phyloP scores from a whole-genome alignment of 139 green algal species.

The Chlamydomonas sphaeroides region DNA sequence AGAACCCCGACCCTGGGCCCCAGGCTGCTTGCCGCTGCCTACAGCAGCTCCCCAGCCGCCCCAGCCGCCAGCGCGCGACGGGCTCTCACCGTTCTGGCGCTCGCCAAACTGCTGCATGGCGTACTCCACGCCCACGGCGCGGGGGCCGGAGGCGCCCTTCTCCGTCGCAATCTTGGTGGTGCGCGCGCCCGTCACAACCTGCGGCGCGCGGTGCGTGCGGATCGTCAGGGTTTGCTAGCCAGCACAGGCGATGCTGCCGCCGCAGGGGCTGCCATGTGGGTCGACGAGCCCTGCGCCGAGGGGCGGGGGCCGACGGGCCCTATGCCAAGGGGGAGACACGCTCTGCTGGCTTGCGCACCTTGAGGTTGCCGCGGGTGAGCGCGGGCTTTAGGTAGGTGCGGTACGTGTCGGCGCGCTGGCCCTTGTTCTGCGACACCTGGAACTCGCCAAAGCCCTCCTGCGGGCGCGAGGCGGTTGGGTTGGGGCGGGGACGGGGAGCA shows the following conservation, averaged over 20 bases:
- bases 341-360: too few species aligned
- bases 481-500: too few species aligned
- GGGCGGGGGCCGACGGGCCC: too few species aligned
- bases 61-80: too few species aligned
- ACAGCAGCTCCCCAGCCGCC: too few species aligned
- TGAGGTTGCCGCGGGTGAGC: constrained; percentile 77
- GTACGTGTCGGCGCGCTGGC: constrained; percentile 79
- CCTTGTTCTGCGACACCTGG: constrained; percentile 84
- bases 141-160: constrained; percentile 17
- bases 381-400: constrained; percentile 80
- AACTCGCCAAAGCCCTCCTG: constrained; percentile 88
- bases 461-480: neutral
- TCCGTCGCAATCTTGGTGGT: constrained; percentile 77
- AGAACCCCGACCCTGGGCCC: too few species aligned
- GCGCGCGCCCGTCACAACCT: constrained; percentile 69
- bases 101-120: constrained; percentile 39
- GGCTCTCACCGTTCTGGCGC: constrained; percentile 5
- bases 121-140: constrained; percentile 79
- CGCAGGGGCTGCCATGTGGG: too few species aligned
- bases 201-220: neutral
- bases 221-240: too few species aligned
- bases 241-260: too few species aligned
- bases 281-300: too few species aligned
- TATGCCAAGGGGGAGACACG: too few species aligned
- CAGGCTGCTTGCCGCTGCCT: too few species aligned